Evolutionary conservation across 306 rosid genomes (phyloP), one percentile per base, ranked within the genome.

Genomic region (Cicer judaicum): DNA sequence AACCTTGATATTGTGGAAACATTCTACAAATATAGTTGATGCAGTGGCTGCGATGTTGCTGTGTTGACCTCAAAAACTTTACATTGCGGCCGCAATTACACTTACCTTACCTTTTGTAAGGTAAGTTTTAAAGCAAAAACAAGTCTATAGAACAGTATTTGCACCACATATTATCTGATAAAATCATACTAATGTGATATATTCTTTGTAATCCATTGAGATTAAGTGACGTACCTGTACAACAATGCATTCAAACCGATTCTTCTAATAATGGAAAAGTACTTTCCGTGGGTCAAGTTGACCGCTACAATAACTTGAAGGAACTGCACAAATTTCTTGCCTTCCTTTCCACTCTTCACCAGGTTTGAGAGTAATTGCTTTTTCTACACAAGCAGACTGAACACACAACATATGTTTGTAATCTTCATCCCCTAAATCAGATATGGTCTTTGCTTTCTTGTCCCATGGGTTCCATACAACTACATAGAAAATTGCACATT

Each of bases 401-500:
- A 92, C 89, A 87, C 93, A 90, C 0, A 92, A 81, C 96, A 88
- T 83, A 10, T 83, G 74, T 75, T 81, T 85, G 81, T 92, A 90
- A 40, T 92, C 97, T 36, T 74, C 74, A 70, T 88, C 88, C 69
- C 87, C 90, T 5, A 92, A 70, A 76, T 92, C 97, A 59, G 90
- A 13, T 56, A 92, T 78, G n/a, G 84, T 70, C 77, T 88, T 92
- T 8, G 87, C 83, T 74, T 88, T 92, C 79, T 92, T 92, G 56
- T 90, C 96, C 97, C 97, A 92, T 0, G 96, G 96, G 66, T 92
- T 92, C 96, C 93, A 92, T 39, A 92, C 89, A 80, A 84, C 97
- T 92, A 73, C 74, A 82, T 5, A 15, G 0, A 8, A 64, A 72
- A 61, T 57, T n/a, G 12, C 2, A 52, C 62, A 36, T 8, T 57